Base-by-base conservation (phyloP, 2,329 filamentous ascomycete genomes). In the Beauveria scarabaeidicola region DNA sequence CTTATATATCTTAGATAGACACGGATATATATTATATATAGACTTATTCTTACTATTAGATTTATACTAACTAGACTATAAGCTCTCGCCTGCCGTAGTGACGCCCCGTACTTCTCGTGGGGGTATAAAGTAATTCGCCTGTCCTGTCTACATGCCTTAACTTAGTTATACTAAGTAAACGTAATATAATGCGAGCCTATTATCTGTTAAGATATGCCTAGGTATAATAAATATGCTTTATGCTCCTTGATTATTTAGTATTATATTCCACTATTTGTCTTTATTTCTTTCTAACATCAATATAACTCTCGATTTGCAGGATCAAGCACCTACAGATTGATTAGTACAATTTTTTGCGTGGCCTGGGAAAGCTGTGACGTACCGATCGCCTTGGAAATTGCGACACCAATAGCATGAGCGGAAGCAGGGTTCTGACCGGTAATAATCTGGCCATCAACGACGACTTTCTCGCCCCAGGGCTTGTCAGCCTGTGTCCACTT, bases 1-100 rank as follows among this genome's bases (percentile, higher is more conserved):
- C 78, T 94, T 89, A 54, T 90, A 81, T 79, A 90, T 84, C 75
- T 91, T 88, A 50, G 83, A 83, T 68, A 95, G 73, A 53, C 91
- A 76, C 15, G 87, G 87, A 47, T 80, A 81, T 10, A 88, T 88
- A 41, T 85, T 82, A 61, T 88, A 75, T 74, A 90, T 87, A 63
- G 83, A 88, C 57, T 89, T 77, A 72, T 91, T 91, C 69, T 81
- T 73, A 2, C 89, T 88, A 17, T 77, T 70, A 2, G 76, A 79
- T 68, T 92, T 88, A 61, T 81, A 81, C 58, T 80, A 74, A 55
- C 90, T 90, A 43, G 84, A 88, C 91, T 90, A 96, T 50, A 93
- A 78, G 1, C 92, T 84, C 74, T 95, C 91, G 27, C 82, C 89
- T 0, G 86, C 88, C 0, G 89, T 90, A 55, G 81, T n/a, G n/a